Evolutionary conservation across 768 basidiomycete species (phyloP), one percentile per base, ranked within the genome.

Genomic region (Kwoniella heveanensis): DNA sequence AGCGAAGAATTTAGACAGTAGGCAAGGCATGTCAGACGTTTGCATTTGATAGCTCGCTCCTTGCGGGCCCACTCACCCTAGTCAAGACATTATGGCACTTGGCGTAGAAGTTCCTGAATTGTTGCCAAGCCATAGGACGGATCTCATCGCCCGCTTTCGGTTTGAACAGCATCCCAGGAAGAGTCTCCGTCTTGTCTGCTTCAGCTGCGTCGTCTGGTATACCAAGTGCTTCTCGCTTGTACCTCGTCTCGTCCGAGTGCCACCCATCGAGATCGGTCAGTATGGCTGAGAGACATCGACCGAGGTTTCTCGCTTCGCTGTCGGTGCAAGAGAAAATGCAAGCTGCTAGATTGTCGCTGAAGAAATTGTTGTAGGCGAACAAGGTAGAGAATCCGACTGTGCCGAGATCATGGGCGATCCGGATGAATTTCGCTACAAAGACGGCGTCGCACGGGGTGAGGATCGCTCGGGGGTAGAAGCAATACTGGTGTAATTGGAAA

Each of bases 371-470:
- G 73, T 93, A 96, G 64, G 89, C 87, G 74, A 86, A 85, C 12
- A 96, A 79, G 0, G 92, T 92, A 37, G 89, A 88, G 78, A 97
- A 99, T 1, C 89, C 88, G 9, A 87, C 86, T 0, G 94, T 94
- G n/a, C 91, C 93, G 76, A 88, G 86, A 15, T 85, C 84, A 70
- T 99, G 96, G 64, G 97, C 83, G 15, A 88, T 84, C 75, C 89
- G 89, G 78, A 98, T 89, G 73, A 98, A 88, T 68, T 91, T 90
- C 1, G 91, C 89, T 60, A 92, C 92, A 70, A 88, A 99, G 60
- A 95, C 89, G 25, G 96, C 95, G 79, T 99, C 96, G 86, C 93
- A 91, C 0, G 93, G 93, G 0, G 95, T 95, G n/a, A 97, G 82
- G 44, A 97, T 82, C 68, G 89, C 90, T 27, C 96, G 87, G 12